These are phyloP conservation scores for Boletus subcaerulescens DNA, from an alignment of 768 basidiomycete species.

Conservation along the genomic window DNA sequence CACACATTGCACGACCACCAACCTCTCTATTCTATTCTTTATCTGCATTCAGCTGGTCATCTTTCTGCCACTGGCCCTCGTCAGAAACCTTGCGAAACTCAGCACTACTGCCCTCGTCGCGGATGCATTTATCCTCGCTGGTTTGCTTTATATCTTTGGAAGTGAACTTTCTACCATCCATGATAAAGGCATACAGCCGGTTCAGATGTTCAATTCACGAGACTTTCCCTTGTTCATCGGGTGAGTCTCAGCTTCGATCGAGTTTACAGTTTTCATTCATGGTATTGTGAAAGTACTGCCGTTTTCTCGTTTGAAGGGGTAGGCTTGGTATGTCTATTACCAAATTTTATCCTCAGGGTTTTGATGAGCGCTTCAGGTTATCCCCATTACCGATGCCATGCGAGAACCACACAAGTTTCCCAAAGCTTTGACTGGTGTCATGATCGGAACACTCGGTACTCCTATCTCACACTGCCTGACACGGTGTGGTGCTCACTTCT, in stretches of 20 bases:
- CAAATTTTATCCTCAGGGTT: not conserved
- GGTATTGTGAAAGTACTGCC: conserved; percentile 62
- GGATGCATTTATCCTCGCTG: conserved; percentile 91
- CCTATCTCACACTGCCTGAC: not conserved
- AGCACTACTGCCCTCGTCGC: conserved; percentile 90
- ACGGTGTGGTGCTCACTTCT: conserved; percentile 3
- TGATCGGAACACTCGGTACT: conserved; percentile 75
- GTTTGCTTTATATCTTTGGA: conserved; percentile 82
- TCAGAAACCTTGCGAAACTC: conserved; percentile 93
- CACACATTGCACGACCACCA: conserved; percentile 60
- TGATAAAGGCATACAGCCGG: conserved; percentile 67
- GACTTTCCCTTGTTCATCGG: conserved; percentile 93
- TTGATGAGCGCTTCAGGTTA: conserved; percentile 48
- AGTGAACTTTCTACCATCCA: conserved; percentile 75
- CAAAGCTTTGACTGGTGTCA: conserved; percentile 80
- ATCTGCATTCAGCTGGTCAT: conserved; percentile 82
- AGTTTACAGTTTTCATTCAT: not conserved
- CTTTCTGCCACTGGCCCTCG: conserved; percentile 85
- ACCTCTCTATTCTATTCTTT: conserved; percentile 70
- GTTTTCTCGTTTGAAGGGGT: conserved; percentile 99
- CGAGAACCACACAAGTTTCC: conserved; percentile 93
- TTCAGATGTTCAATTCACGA: conserved; percentile 83
- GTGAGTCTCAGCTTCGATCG: conserved; percentile 39
- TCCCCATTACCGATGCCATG: conserved; percentile 98
- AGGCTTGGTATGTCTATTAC: conserved; percentile 62